Base-by-base conservation (phyloP, 2,329 filamentous ascomycete genomes). In the Colletotrichum tropicale region DNA sequence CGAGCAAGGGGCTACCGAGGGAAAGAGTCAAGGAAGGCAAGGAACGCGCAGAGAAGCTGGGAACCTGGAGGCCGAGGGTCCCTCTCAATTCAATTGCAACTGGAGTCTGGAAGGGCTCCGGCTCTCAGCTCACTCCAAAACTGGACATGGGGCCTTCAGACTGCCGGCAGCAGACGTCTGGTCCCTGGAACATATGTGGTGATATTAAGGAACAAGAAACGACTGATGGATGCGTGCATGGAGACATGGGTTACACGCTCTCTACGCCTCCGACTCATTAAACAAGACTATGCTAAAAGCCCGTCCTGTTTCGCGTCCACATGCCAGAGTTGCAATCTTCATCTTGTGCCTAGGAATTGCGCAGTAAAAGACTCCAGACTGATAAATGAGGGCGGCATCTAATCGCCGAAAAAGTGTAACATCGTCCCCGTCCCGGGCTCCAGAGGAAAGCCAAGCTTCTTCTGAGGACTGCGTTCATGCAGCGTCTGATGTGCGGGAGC, bases 151-250 rank as follows among this genome's bases (percentile, higher is more conserved):
- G 56, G 48, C 70, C 69, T 68, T 66, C 43, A 56, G 69, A 75
- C 73, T 75, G 64, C 70, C 56, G 73, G 38, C 26, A 65, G 58
- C 26, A 65, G 43, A 71, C 28, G 36, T 64, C 30, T 18, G 32
- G 70, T 28, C 43, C 70, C 48, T 58, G 74, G 24, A 52, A 32
- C 26, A 69, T 76, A 74, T 38, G 74, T 74, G 24, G 52, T 68
- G 70, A 56, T 61, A 32, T 65, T 74, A 76, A 76, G 58, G 70
- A 67, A 66, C 48, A 52, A 69, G 70, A 74, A 76, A 76, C 74
- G 64, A 68, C 66, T 69, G 70, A 76, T 69, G 70, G 58, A 66
- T 55, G 36, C 68, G 43, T 16, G 56, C 66, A 70, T 38, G 66
- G 38, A 15, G 18, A 12, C 72, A 66, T 66, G 67, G 71, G 62